Evolutionary conservation across 768 basidiomycete species (phyloP).

Genomic region (Lanmaoa pseudosensibilis): DNA sequence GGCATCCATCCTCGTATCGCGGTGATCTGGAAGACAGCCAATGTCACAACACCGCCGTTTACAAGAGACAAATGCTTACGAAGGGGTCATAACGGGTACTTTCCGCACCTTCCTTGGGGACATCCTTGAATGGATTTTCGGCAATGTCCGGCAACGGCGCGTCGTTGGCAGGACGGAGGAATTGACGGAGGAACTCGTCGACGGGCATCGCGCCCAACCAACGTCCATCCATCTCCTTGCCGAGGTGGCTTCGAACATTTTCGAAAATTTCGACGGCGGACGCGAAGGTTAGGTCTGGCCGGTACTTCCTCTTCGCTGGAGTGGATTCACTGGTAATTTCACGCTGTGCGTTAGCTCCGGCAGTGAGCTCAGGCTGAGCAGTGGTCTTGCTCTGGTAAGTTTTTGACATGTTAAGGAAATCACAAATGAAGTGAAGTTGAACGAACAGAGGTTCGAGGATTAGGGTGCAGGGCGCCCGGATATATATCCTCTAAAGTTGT

Average conservation of each 20-base stretch:
- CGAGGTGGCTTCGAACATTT: background rate
- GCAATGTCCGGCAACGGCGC: background rate
- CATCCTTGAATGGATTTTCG: background rate
- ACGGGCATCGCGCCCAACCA: too few relatives aligned
- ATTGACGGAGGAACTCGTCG: background rate
- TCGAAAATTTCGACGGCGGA: background rate
- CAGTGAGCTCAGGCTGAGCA: background rate
- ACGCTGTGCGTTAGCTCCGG: background rate
- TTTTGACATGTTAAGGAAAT: background rate
- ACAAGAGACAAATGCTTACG: too few relatives aligned
- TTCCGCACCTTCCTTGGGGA: background rate
- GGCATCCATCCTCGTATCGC: too few relatives aligned
- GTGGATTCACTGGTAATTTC: background rate
- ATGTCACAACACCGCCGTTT: background rate
- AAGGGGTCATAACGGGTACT: too few relatives aligned
- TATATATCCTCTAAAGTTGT: background rate
- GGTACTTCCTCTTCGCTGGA: background rate
- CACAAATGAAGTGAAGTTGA: background rate
- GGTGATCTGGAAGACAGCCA: background rate
- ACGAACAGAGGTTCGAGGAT: background rate
- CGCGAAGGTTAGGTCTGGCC: background rate
- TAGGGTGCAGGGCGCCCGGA: background rate
- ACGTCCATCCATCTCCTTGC: background rate
- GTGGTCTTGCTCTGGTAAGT: background rate
- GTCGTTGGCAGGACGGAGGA: background rate